phyloP scores from a whole-genome alignment of 192 early-diverging fungal species.

The Linnemannia schmuckeri region DNA sequence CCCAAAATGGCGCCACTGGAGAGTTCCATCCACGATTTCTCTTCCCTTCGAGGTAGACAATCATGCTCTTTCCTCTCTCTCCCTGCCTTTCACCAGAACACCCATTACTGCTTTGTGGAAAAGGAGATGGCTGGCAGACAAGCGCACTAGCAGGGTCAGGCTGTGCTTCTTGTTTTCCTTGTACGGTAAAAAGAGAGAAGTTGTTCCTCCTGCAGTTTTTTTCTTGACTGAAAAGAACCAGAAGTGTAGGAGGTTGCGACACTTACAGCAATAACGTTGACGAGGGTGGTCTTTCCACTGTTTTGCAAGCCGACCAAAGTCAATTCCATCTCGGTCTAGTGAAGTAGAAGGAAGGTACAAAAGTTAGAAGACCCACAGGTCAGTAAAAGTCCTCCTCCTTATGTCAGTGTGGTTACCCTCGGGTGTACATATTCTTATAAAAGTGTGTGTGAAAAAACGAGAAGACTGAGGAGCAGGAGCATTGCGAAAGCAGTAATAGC shows the following conservation, averaged over 20 bases:
- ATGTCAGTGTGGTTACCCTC: too few species aligned
- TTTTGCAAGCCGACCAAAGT: constrained; percentile 91
- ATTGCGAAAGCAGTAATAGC: too few species aligned
- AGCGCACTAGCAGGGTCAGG: not conserved
- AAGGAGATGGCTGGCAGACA: not conserved
- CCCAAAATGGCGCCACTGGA: not conserved
- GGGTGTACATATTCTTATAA: not conserved
- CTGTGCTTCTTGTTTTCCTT: not conserved
- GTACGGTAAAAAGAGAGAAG: not conserved
- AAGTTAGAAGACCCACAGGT: not conserved
- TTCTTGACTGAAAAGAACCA: not conserved
- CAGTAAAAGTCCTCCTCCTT: too few species aligned
- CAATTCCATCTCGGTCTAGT: constrained; percentile 87
- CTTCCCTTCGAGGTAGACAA: not conserved
- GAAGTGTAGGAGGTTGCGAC: not conserved
- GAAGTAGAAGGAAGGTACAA: not conserved
- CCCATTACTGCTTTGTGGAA: not conserved
- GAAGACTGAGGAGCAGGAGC: not conserved
- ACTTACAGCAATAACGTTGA: constrained; percentile 89
- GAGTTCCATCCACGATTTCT: not conserved
- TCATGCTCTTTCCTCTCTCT: not conserved
- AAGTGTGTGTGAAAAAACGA: not conserved
- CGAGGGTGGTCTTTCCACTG: constrained; percentile 89
- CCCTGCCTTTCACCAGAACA: not conserved
- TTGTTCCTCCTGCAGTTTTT: not conserved